A percentile compares a stretch with the other conserved stretches of the same genome.
Conservation (phyloP, 306 rosid genomes). For the Heteromeles arbutifolia region DNA sequence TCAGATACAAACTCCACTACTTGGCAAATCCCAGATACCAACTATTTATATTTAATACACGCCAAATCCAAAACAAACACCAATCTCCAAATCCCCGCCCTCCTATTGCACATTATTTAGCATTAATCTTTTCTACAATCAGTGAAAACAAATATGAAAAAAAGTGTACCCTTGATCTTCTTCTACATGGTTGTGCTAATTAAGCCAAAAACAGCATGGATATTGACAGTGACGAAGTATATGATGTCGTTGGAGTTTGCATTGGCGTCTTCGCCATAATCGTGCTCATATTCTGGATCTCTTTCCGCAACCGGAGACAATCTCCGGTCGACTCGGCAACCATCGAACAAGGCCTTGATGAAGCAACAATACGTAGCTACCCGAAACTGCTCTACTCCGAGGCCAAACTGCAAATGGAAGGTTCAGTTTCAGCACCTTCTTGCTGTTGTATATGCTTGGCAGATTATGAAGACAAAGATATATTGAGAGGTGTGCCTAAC, state of each 20-base stretch:
- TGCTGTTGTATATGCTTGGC: slow-evolving; percentile 9
- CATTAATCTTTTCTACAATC: not conserved
- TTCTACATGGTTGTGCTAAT: not conserved
- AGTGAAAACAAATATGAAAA: not conserved
- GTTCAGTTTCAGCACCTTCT: not conserved
- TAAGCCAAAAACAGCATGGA: not conserved
- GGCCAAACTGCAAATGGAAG: not conserved
- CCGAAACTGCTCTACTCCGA: slow-evolving; percentile 10
- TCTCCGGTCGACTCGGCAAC: not conserved
- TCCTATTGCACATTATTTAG: not conserved
- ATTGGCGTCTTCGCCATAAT: not conserved
- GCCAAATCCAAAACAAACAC: not conserved
- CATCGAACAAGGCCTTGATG: slow-evolving; percentile 2
- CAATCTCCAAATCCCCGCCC: not conserved
- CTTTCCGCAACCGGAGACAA: slow-evolving; percentile 4
- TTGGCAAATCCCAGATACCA: not conserved
- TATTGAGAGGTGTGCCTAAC: slow-evolving; percentile 5
- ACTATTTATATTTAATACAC: not conserved
- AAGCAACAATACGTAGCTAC: not conserved
- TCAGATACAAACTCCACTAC: slow-evolving; percentile 8
- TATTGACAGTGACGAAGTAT: not conserved
- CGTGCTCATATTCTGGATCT: not conserved
- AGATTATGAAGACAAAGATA: slow-evolving; percentile 2
- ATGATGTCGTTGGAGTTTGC: slow-evolving; percentile 3
- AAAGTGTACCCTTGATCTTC: not conserved